Evolutionary conservation across 1,284 basidiomycete genomes (phyloP).

Genomic region (Singerocomus inundabilis): DNA sequence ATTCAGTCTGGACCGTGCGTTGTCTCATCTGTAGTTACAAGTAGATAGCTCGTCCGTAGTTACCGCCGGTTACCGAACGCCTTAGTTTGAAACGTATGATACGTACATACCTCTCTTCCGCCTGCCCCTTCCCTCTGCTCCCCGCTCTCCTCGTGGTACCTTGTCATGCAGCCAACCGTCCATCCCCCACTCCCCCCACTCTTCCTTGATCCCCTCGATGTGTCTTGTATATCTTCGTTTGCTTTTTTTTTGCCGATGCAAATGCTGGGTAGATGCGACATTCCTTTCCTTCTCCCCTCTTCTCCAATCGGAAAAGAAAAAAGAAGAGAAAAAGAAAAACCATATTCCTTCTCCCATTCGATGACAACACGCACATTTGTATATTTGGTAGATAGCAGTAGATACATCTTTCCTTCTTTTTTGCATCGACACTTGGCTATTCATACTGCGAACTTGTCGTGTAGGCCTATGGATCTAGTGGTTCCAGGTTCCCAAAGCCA

Average conservation of each 20-base stretch:
- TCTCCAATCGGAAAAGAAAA: too few species aligned
- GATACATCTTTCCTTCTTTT: conserved; percentile 37
- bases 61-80: conserved; percentile 29
- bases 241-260: background rate
- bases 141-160: too few species aligned
- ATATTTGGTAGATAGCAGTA: conserved; percentile 41
- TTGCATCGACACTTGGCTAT: conserved; percentile 22
- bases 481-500: background rate
- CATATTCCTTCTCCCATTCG: conserved; percentile 32
- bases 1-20: conserved; percentile 20
- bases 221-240: conserved; percentile 6
- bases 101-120: conserved; percentile 14
- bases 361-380: conserved; percentile 15
- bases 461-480: too few species aligned
- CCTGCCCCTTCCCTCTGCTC: too few species aligned
- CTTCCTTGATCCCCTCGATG: conserved; percentile 2
- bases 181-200: background rate
- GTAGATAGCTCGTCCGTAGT: conserved; percentile 35
- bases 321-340: too few species aligned
- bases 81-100: conserved; percentile 28
- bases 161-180: background rate
- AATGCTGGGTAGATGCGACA: conserved; percentile 1
- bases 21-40: conserved; percentile 33
- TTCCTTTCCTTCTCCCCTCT: conserved; percentile 14
- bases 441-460: background rate